Evolutionary conservation across 1,284 basidiomycete species (phyloP), one percentile per base, ranked within the genome.

Genomic region (Hymenochaete sp.): DNA sequence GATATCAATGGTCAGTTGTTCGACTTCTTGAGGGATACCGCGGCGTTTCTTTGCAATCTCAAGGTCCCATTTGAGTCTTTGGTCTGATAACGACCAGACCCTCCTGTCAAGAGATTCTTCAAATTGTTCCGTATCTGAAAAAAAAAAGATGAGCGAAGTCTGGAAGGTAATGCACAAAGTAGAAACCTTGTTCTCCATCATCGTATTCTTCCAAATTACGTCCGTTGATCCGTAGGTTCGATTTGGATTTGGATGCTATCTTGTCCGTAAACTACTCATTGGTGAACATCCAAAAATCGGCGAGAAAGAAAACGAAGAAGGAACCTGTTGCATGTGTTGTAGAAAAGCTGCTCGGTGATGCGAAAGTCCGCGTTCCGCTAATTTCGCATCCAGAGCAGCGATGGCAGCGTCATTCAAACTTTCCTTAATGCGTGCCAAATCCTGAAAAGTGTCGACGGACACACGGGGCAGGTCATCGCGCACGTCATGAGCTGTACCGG

Each of bases 191-290:
- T 50, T 74, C 73, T 31, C 68, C 66, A 39, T 75, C 68, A 44
- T 75, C 68, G 45, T 77, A 62, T 9, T 81, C 75, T 55, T 86
- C 83, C 48, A 80, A 76, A 51, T 81, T 80, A 48, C 80, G 77
- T 10, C 87, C 87, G 56, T 91, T 90, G 25, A 90, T 73, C 28
- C 83, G 75, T 16, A 91, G 58, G 58, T 90, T 91, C 5, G 75
- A 72, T 53, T 76, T 72, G 1, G 79, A 72, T 51, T 79, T 72
- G 29, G 70, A 68, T 54, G 87, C 82, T 27, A 79, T 74, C 18
- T 59, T 62, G 22, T 78, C 72, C 36, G 81, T 65, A 55, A 75
- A 80, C 82, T 85, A 48, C 22, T 16, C n/a, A n/a, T n/a, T n/a
- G n/a, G n/a, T n/a, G n/a, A n/a, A n/a, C n/a, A n/a, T n/a, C n/a